Conservation (phyloP, 169 alveolate species). For the Plasmodium vivax region DNA sequence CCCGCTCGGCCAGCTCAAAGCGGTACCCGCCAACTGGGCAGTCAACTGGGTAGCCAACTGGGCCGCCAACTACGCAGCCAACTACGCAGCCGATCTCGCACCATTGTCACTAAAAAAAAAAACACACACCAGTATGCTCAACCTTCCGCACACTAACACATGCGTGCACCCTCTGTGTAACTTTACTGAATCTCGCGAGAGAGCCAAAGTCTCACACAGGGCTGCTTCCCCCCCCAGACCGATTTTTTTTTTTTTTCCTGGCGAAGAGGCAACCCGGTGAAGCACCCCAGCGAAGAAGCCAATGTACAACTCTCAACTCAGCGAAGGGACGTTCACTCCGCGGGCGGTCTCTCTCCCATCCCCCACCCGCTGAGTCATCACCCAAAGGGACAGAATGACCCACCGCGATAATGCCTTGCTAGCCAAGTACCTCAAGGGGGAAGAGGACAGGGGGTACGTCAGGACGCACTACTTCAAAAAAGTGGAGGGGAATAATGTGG, state of each 20-base stretch:
- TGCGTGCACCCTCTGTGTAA: not conserved
- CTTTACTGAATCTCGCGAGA: too few relatives aligned
- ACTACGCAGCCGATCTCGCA: not conserved
- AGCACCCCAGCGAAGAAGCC: not conserved
- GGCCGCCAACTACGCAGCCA: too few relatives aligned
- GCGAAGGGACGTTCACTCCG: not conserved
- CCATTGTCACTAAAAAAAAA: not conserved
- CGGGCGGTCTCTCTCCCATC: not conserved
- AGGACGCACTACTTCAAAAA: conserved; percentile 42
- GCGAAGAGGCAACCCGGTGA: not conserved
- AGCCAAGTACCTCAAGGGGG: conserved; percentile 18
- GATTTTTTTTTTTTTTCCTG: not conserved
- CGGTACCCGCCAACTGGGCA: not conserved
- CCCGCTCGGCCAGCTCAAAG: not conserved
- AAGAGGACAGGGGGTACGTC: conserved; percentile 34
- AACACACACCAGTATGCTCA: not conserved
- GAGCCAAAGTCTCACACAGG: not conserved
- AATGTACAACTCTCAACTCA: not conserved
- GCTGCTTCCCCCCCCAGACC: not conserved
- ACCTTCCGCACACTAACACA: not conserved
- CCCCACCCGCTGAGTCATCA: not conserved
- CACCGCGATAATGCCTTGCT: not conserved
- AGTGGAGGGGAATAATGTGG: conserved; percentile 18
- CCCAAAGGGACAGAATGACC: not conserved
- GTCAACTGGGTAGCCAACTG: not conserved